Base-by-base conservation (phyloP, 768 basidiomycete species). In the Agaricus blazei region DNA sequence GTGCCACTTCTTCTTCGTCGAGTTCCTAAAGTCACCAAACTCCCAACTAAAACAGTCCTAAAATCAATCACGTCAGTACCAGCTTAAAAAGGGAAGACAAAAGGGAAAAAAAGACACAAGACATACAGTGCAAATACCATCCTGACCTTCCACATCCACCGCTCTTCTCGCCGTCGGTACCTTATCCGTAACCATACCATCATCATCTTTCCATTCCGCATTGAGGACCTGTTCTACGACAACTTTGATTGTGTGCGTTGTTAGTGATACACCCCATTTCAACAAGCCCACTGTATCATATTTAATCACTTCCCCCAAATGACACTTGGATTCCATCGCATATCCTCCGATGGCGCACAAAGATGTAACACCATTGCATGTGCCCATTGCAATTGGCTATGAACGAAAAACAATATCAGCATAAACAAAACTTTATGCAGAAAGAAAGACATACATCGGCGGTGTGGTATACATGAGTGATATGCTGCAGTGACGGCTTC, bases 401-500 rank as follows among this genome's bases (percentile, higher is more conserved):
- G 40, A 29, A 29, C 2, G 7, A 24, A 11, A 53, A 31, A 15
- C 3, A 9, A 4, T 19, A n/a, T 58, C 28, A 28, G n/a, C 14
- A 19, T 19, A 19, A 19, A 19, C 19, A 19, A 19, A 19, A 19
- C 19, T 19, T 19, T 19, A 19, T 19, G 19, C 19, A 19, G 19
- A 49, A 36, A 34, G 44, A 26, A 19, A 56, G 9, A 67, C 76
- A 53, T 59, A 79, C 78, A 51, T 98, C 96, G 23, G 88, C 95
- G 1, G 89, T 98, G 65, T 98, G 88, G 64, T 90, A 96, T 7
- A 98, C 77, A 63, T 98, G 93, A 0, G 88, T 93, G 41, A 96
- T 75, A 59, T 90, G 88, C 3, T 84, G 81, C 0, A 77, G 76
- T 1, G 85, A 84, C 0, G 86, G 88, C 87, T 89, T 41, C 34